Conservation (phyloP, 176 grass and related monocot genomes). For the Coix lacrymajobi region DNA sequence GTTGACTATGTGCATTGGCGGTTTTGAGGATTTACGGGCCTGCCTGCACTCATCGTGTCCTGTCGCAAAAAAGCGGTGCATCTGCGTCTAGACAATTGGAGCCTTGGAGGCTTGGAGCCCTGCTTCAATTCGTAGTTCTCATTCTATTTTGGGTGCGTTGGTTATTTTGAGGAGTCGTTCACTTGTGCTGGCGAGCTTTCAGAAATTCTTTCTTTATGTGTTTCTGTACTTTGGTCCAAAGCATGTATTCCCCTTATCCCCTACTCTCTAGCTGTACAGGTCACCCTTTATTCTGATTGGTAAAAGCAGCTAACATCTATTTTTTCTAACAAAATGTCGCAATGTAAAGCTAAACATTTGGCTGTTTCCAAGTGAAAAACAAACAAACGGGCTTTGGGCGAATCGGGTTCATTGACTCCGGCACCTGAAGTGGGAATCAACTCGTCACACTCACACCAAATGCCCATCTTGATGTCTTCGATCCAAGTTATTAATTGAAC, state of each 20-base stretch:
- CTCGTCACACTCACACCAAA: slow-evolving; percentile 27
- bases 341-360: slow-evolving; percentile 11
- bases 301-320: slow-evolving; percentile 7
- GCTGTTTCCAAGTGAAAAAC: neutral
- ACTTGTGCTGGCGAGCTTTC: neutral
- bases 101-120: too few relatives aligned
- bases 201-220: neutral
- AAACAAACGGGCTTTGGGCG: slow-evolving; percentile 18
- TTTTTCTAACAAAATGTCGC: neutral
- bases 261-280: slow-evolving; percentile 22
- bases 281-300: slow-evolving; percentile 15
- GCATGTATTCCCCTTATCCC: neutral
- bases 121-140: neutral
- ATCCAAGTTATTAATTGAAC: slow-evolving; percentile 2
- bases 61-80: neutral
- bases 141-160: neutral
- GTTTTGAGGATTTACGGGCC: slow-evolving; percentile 20
- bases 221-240: slow-evolving; percentile 31
- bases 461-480: neutral
- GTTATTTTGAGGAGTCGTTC: neutral
- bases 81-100: neutral
- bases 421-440: slow-evolving; percentile 40
- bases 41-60: neutral
- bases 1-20: neutral
- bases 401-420: slow-evolving; percentile 42